Evolutionary conservation across 805 yeast genomes (phyloP), one percentile per base, ranked within the genome.

Genomic region (Isabelozyma gotoi): DNA sequence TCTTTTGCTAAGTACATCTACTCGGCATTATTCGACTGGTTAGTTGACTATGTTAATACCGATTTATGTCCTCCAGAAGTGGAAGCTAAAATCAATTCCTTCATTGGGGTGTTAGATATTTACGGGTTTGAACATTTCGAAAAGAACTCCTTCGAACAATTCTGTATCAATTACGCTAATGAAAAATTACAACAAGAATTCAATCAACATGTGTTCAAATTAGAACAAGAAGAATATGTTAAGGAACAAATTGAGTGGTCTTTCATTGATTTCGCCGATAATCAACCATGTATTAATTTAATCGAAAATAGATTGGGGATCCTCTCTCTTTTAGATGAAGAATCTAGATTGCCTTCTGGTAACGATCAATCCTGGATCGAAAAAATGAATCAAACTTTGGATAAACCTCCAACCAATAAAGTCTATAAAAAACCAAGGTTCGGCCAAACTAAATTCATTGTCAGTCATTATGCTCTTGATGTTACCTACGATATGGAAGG

Each of bases 111-210:
- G 21, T 77, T 92, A 56, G 99, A 92, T 84, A 92, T 92, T 55
- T 92, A 92, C 60, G 99, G 99, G 18, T 92, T 92, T 64, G 99
- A 92, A 67, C 97, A 92, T 67, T 92, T 92, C 63, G 91, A 88
- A 53, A 83, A 80, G 57, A 92, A 92, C 68, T 90, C 97, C 7
- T 92, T 92, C 59, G 99, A 92, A 68, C 99, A 92, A 67, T 92
- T 92, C 67, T 92, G 99, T 73, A 91, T 91, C 68, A 91, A 91
- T 65, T 91, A 91, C 64, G 97, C 97, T 36, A 91, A 91, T 67
- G 99, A 92, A 71, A 92, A 92, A 68, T 77, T 92, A 56, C 98
- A 92, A 68, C 98, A 92, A 67, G 97, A 92, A 65, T 92, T 92
- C 68, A 92, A 91, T 58, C 97, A 90, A 71, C 97, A 92, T 59